A percentile compares a stretch with the other conserved stretches of the same genome.
These are phyloP conservation scores for Sphagnum tenellum DNA, from an alignment of 225 moss, liverwort and hornwort species.

Conservation along the genomic window DNA sequence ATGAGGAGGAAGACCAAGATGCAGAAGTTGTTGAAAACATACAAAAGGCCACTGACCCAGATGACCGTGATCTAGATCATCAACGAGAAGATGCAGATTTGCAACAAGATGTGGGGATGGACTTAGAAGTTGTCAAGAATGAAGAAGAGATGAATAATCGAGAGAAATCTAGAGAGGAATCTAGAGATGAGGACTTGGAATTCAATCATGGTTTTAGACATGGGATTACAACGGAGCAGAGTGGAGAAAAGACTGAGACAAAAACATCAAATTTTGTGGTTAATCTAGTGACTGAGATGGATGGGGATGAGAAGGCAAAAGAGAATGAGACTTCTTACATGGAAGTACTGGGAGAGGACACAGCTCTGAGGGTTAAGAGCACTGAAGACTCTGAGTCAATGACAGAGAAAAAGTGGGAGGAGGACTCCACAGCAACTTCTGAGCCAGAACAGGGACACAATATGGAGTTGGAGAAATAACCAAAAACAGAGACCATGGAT, in stretches of 20 bases:
- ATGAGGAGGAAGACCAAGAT: conserved; percentile 1
- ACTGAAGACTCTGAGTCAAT: too few relatives aligned
- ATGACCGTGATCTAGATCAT: not conserved
- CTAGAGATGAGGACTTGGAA: conserved; percentile 10
- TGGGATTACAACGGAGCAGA: conserved; percentile 2
- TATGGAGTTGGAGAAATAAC: too few relatives aligned
- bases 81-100: conserved; percentile 12
- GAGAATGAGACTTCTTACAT: too few relatives aligned
- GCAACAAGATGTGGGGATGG: conserved; percentile 18
- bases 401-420: too few relatives aligned
- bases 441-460: too few relatives aligned
- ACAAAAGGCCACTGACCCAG: not conserved
- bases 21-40: not conserved
- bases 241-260: conserved; percentile 5
- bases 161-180: conserved; percentile 12
- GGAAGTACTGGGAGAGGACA: too few relatives aligned
- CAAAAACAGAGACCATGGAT: too few relatives aligned
- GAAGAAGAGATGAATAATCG: conserved; percentile 25
- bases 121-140: conserved; percentile 24
- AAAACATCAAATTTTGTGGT: too few relatives aligned
- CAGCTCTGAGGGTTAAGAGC: too few relatives aligned
- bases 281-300: conserved; percentile 7
- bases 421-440: too few relatives aligned
- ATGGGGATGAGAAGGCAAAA: too few relatives aligned
- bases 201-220: conserved; percentile 3